Evolutionary conservation across 2,329 filamentous ascomycete genomes (phyloP), one percentile per base, ranked within the genome.

Genomic region (Fusarium chlamydosporum): DNA sequence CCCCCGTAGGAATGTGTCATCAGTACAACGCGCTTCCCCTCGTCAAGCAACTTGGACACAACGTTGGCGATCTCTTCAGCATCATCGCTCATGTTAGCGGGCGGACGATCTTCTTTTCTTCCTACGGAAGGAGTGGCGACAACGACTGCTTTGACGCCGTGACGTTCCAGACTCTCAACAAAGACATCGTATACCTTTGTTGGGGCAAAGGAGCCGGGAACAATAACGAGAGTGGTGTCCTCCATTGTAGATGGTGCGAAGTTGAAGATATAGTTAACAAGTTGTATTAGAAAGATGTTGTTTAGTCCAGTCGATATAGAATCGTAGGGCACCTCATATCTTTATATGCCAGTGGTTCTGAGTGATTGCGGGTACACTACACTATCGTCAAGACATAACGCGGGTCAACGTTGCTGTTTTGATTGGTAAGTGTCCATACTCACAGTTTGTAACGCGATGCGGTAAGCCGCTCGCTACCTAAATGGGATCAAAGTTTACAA

Each of bases 1-100:
- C 66, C 66, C 3, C 66, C 66, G 13, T 68, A 68, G 0, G 66
- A 68, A 33, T 68, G 65, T 13, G 60, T 54, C 41, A 68, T 43
- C 0, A 68, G 13, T 1, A 68, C 43, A 2, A 68, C 66, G 4
- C 42, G 23, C 11, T 57, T 51, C 0, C 61, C 55, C 9, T 55
- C 13, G 0, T 57, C 65, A 4, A 68, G 20, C 9, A 68, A 51
- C 6, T 38, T 52, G 4, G 37, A 35, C 11, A 57, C 47, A 15
- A 68, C 43, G 7, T 31, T 52, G 35, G 15, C 16, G 13, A 65
- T 61, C 13, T 61, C 66, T 0, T 50, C 26, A 5, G 18, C 55
- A 42, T 68, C 66, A 7, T 65, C 66, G 12, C 35, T 68, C 60
- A 68, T 65, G 9, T 60, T 57, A 4, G 42, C 47, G 15, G 65